Base-by-base conservation (phyloP, 495 filamentous ascomycete genomes). In the Coniosporium apollinis region DNA sequence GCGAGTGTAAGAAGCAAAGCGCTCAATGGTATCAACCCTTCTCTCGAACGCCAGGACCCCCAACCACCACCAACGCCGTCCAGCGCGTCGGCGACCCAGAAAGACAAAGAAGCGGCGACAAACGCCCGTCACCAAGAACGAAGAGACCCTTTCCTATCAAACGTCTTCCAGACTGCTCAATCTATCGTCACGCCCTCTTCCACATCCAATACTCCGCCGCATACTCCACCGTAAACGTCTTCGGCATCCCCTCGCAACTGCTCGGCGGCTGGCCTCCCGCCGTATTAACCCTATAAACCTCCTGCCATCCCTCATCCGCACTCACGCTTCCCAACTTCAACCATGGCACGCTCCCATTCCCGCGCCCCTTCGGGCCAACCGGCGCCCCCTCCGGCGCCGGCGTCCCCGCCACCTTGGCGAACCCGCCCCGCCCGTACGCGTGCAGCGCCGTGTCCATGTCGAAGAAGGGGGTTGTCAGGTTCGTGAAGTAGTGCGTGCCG, bases 201-300 rank as follows among this genome's bases (percentile, higher is more conserved):
- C n/a, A 58, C 14, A 60, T 40, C 49, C 51, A 43, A 29, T 84
- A 96, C 62, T 83, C 73, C 5, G 87, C 73, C 9, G 82, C 65
- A 57, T 97, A 97, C 51, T 83, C 62, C 22, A 91, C 69, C 33
- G 70, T 53, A 43, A 97, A 86, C 4, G 48, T 34, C 19, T 58
- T 54, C 1, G 63, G 53, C 65, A 70, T 61, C 1, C 75, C 78
- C 24, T 69, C 49, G 54, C 89, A 97, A 0, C 72, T 85, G 22
- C 66, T 58, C 0, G 89, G 85, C 0, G 82, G 50, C n/a, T 60
- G 65, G 13, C 89, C 89, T 7, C 83, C 83, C 2, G 74, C 83
- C 1, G 89, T 97, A 48, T 83, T 65, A 11, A 94, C 59, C n/a
- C 89, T 66, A 49, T 89, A 94, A 5, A 87, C 74, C 47, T 82